These are phyloP conservation scores for Margaritispora aquatica DNA, from an alignment of 495 filamentous ascomycete genomes.

Conservation along the genomic window DNA sequence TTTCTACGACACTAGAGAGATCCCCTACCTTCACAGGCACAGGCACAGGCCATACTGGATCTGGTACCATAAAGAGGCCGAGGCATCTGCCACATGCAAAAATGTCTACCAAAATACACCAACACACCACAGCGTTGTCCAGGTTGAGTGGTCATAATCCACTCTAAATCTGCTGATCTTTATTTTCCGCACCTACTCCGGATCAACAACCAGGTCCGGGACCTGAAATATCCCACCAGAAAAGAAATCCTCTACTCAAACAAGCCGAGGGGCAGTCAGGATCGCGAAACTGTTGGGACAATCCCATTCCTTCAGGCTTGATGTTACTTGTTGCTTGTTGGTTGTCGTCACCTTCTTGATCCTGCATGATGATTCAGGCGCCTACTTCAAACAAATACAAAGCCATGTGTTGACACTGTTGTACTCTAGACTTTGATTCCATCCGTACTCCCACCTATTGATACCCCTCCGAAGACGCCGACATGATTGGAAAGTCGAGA, in stretches of 20 bases:
- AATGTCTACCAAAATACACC: neutral
- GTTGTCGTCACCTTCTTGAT: neutral
- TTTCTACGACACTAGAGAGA: no score
- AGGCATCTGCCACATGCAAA: neutral
- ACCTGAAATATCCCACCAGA: neutral
- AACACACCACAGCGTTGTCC: no score
- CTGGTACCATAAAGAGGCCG: no score
- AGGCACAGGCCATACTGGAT: no score
- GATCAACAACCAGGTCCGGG: no score
- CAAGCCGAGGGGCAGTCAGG: no score
- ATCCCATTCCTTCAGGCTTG: neutral
- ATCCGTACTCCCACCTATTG: neutral
- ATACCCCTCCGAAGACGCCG: neutral
- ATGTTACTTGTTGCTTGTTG: neutral
- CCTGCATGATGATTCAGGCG: neutral
- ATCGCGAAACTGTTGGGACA: neutral
- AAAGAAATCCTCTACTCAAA: neutral
- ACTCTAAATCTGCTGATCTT: neutral
- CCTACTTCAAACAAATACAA: neutral
- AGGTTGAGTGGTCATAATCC: neutral
- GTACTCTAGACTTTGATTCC: neutral
- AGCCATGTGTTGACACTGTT: neutral
- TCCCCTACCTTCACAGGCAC: no score
- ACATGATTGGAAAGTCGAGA: slow-evolving; percentile 25
- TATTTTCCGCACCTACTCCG: neutral